Conservation (phyloP, 1,284 basidiomycete genomes). For the Ganoderma multipileum region DNA sequence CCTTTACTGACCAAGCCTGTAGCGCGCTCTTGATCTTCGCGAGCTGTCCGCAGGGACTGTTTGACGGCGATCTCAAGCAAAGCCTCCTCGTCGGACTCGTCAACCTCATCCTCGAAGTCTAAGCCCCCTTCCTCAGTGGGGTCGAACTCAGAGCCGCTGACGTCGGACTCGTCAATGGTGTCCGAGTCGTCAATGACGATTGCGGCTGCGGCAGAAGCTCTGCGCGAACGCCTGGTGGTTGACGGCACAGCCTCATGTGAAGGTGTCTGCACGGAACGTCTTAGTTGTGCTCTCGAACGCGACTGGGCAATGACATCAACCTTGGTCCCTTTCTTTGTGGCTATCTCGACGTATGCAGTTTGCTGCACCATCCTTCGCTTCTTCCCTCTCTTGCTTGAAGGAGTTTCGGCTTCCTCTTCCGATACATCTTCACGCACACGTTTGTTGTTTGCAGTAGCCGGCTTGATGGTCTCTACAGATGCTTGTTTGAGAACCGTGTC, state of each 20-base stretch:
- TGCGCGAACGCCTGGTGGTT: slow-evolving; percentile 10
- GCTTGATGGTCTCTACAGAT: slow-evolving; percentile 22
- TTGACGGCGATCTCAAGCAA: slow-evolving; percentile 65
- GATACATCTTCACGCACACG: slow-evolving; percentile 38
- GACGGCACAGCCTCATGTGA: not conserved
- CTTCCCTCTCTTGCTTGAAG: slow-evolving; percentile 26
- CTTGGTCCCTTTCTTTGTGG: slow-evolving; percentile 38
- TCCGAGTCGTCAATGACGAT: slow-evolving; percentile 44
- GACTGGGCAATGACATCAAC: slow-evolving; percentile 30
- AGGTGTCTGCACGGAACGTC: slow-evolving; percentile 6
- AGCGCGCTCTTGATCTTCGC: slow-evolving; percentile 40
- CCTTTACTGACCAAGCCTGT: slow-evolving; percentile 44
- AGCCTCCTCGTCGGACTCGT: slow-evolving; percentile 56
- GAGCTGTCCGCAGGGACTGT: slow-evolving; percentile 55
- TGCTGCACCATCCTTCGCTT: slow-evolving; percentile 55
- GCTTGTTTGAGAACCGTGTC: slow-evolving; percentile 26
- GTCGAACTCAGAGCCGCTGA: slow-evolving; percentile 66
- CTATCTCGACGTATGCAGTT: slow-evolving; percentile 55
- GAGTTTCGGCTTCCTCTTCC: slow-evolving; percentile 34
- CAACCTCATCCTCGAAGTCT: slow-evolving; percentile 24
- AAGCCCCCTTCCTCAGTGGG: slow-evolving; percentile 30
- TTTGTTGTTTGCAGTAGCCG: slow-evolving; percentile 34
- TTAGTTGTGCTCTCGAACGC: slow-evolving; percentile 2
- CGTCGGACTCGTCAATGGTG: slow-evolving; percentile 56
- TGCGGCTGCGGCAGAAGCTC: slow-evolving; percentile 7